Conservation (phyloP, 2,329 filamentous ascomycete species). For the Colletotrichum somersetense region DNA sequence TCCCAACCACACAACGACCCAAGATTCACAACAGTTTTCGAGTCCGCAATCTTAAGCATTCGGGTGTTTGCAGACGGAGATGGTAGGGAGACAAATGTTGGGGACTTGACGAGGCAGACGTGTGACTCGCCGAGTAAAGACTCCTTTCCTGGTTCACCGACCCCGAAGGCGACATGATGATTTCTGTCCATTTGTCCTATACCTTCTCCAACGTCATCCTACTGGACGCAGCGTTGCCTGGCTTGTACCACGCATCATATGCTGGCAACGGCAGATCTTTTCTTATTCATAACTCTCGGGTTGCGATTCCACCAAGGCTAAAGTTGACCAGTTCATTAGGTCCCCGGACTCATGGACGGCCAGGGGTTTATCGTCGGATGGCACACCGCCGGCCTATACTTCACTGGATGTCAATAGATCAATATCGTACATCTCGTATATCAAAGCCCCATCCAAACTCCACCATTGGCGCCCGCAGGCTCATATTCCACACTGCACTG, state of each 20-base stretch:
- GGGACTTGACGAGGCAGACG: not conserved
- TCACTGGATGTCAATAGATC: no score
- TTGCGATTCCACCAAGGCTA: not conserved
- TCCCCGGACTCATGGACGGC: not conserved
- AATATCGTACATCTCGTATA: not conserved
- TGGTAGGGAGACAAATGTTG: not conserved
- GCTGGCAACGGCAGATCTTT: not conserved
- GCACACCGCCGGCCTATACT: not conserved
- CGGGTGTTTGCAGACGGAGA: constrained; percentile 18
- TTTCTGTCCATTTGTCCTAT: not conserved
- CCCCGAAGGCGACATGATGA: not conserved
- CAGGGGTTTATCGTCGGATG: not conserved
- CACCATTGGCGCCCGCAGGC: constrained; percentile 1
- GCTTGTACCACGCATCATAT: not conserved
- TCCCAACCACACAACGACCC: not conserved
- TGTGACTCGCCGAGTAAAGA: not conserved
- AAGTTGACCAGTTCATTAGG: not conserved
- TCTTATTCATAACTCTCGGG: not conserved
- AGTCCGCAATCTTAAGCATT: constrained; percentile 4
- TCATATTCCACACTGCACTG: constrained; percentile 4
- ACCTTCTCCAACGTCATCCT: not conserved
- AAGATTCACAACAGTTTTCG: not conserved
- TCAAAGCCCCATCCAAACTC: constrained; percentile 9
- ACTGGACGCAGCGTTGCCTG: not conserved
- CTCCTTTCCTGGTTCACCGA: not conserved